Evolutionary conservation across 2,329 filamentous ascomycete species (phyloP), one percentile per base, ranked within the genome.

Genomic region (Aspergillus floridensis): DNA sequence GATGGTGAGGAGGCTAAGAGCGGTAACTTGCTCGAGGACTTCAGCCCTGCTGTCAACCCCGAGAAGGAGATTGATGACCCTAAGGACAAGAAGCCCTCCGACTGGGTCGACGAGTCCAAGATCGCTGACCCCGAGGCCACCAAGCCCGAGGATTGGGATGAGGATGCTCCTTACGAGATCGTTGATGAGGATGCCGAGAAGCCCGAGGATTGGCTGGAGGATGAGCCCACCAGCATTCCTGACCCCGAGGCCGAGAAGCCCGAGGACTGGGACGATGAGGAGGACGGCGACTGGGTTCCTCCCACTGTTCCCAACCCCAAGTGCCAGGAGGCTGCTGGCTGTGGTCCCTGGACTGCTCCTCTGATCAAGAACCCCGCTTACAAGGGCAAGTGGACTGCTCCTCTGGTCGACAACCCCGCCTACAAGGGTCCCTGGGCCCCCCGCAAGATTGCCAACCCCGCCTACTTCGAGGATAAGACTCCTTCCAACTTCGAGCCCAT

Each of bases 231-330:
- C 64, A 90, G 86, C 66, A 82, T 98, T 62, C 86, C 93, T 59
- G 95, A 99, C 81, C 95, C 95, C 58, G 92, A 96, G 82, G 92
- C 93, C 54, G 84, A 91, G 82, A 99, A 98, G 89, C 95, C 95
- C 64, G 93, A 96, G 81, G 95, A 98, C 77, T 99, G 95, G 95
- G 93, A 97, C 81, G 93, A 99, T 61, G 95, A 99, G 83, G 95
- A 99, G 82, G 95, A 99, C 77, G 95, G 95, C 78, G 95, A 99
- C 83, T 99, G 93, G 92, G 79, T 96, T 68, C 81, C 93, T 55
- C 95, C 93, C 59, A 92, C 88, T 57, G 87, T 99, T 57, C 86
- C 92, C 76, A 98, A 99, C 87, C 91, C 93, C 79, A 96, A 96
- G 87, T 98, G 95, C 75, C 86, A 88, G 66, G 93, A 98, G 60